Base-by-base conservation (phyloP, 257 asterid genomes). In the Jacaranda copaia region DNA sequence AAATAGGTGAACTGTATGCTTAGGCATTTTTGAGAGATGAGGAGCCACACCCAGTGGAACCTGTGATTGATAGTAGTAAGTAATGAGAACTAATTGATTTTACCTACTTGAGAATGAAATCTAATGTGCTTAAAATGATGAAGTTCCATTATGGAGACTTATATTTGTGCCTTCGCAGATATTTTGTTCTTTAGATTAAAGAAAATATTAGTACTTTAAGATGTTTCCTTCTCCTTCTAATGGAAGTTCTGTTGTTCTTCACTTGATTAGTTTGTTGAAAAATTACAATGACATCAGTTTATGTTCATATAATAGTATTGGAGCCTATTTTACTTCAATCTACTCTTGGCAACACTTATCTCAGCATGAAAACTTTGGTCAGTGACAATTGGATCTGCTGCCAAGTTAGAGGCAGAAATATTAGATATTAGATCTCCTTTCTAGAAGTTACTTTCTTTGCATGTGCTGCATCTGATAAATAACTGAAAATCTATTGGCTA, bases 1-100 rank as follows among this genome's bases (percentile, higher is more conserved):
- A 53, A 58, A 79, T 73, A 96, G 99, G 99, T 77, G 99, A 96
- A 81, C 78, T 96, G 72, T 96, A 96, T 90, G 99, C 99, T 53
- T 96, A 93, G 74, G 96, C 99, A 42, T 96, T 93, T 90, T 77
- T 96, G 79, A 87, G 97, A 85, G 99, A 91, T 4, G 99, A 98
- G 75, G 98, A 96, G 77, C 98, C 92, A 39, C 98, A 96, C 81
- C 99, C 99, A 5, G 95, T 96, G 84, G 99, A 96, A 90, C 70
- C 98, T 80, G 99, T 96, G 76, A 92, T 93, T 76, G 99, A 96
- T 81, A 96, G 99, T 82, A 96, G 99, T 97, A 96, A 98, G 99
- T 96, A 45, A n/a, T 52, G 56, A n/a, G 75, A 16, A 13, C 62
- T 20, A 75, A 38, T 56, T 62, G 11, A 40, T 35, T 12, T 74